Evolutionary conservation across 768 basidiomycete species (phyloP).

Genomic region (Tylopilus cervinicoccineus): DNA sequence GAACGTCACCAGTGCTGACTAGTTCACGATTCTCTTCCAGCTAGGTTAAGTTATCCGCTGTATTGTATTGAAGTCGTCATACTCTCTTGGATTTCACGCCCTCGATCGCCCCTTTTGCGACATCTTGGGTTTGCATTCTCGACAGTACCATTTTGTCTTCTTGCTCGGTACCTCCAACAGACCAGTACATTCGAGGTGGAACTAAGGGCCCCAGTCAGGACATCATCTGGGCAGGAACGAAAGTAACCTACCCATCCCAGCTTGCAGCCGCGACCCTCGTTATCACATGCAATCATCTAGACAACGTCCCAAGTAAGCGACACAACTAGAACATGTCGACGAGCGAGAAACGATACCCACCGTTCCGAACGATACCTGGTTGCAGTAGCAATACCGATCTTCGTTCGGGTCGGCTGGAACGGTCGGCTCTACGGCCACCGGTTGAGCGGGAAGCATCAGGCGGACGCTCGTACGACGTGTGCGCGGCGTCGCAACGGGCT

Average conservation of each 20-base stretch:
- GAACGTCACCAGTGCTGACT: constrained; percentile 33
- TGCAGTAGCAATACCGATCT: constrained; percentile 75
- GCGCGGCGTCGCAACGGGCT: constrained; percentile 8
- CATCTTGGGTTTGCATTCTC: constrained; percentile 48
- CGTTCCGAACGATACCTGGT: constrained; percentile 75
- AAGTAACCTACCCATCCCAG: constrained; percentile 73
- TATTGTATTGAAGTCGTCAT: constrained; percentile 12
- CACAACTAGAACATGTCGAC: neutral
- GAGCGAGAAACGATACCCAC: constrained; percentile 37
- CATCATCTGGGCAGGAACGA: neutral
- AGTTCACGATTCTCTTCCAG: neutral
- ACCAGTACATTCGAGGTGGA: constrained; percentile 67
- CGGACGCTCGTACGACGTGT: constrained; percentile 28
- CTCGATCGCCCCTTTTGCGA: constrained; percentile 33
- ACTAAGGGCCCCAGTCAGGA: constrained; percentile 39
- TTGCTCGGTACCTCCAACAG: constrained; percentile 55
- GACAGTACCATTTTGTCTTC: constrained; percentile 65
- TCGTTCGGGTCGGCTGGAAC: constrained; percentile 44
- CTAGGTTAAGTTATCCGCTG: constrained; percentile 15
- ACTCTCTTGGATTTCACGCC: constrained; percentile 10
- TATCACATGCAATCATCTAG: constrained; percentile 88
- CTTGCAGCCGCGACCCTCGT: constrained; percentile 62
- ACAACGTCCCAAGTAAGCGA: neutral
- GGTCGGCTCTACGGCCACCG: constrained; percentile 12
- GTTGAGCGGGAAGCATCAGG: constrained; percentile 35